These are phyloP conservation scores for Camellia sinensis DNA, from an alignment of 148 eudicot genomes.

Conservation along the genomic window DNA sequence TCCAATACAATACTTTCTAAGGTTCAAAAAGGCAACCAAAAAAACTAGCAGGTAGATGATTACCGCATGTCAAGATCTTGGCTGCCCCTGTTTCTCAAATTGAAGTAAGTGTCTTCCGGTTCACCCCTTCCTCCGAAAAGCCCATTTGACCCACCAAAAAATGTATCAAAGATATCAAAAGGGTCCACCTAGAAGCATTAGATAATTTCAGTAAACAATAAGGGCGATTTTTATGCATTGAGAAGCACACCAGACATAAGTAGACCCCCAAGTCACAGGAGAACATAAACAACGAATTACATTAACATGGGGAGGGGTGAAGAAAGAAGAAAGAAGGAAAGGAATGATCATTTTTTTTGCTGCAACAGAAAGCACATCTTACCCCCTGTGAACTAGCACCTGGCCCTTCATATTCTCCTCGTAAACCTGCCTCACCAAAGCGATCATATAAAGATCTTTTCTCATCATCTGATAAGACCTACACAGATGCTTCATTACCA, in stretches of 20 bases:
- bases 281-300: conserved; percentile 4
- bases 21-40: neutral
- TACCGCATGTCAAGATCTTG: conserved; percentile 73
- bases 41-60: conserved; percentile 7
- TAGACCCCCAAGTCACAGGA: neutral
- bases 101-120: conserved; percentile 42
- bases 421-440: conserved; percentile 88
- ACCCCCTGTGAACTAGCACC: conserved; percentile 57
- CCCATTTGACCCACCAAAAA: conserved; percentile 63
- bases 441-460: conserved; percentile 83
- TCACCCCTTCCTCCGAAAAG: conserved; percentile 60
- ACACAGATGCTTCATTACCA: conserved; percentile 32
- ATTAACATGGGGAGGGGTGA: neutral
- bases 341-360: neutral
- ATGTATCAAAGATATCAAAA: conserved; percentile 66
- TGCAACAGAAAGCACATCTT: conserved; percentile 20
- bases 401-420: conserved; percentile 55
- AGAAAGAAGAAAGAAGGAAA: neutral
- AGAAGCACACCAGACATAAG: conserved; percentile 3
- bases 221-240: neutral
- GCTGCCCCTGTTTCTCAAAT: conserved; percentile 38
- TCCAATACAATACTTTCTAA: neutral
- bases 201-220: neutral
- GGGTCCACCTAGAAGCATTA: conserved; percentile 64
- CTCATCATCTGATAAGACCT: conserved; percentile 82